Evolutionary conservation across 2,329 filamentous ascomycete genomes (phyloP), one percentile per base, ranked within the genome.

Genomic region (Claviceps sp.): DNA sequence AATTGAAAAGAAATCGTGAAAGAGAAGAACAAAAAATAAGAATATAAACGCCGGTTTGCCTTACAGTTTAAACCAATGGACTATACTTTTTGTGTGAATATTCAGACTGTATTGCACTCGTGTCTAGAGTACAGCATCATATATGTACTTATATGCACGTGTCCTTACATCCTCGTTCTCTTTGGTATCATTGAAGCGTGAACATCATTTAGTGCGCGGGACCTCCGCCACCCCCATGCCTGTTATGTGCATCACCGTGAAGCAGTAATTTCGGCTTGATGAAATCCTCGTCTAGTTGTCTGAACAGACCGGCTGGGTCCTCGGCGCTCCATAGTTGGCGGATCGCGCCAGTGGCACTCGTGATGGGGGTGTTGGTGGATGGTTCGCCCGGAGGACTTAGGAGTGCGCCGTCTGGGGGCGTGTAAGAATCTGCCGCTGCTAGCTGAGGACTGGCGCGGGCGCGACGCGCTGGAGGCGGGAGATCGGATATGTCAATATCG

Each of bases 271-370:
- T 87, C 18, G 91, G 91, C 73, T 97, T 97, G 68, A 97, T 90
- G 66, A 89, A 96, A 55, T 90, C 88, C 67, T 98, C 93, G 65
- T 98, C 93, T 55, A 98, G 72, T 69, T 95, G 90, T 59, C 83
- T 84, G 67, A 98, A 95, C 70, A 94, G 81, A 46, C 86, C 88
- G 9, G 87, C 86, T 45, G 94, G 89, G 65, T 98, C 93, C 49
- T 95, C 88, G 1, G 85, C 79, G 16, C 85, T 86, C 59, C 95
- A 82, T 8, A 98, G 73, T 63, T 91, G 86, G 52, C 83, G 82
- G 54, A 96, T 81, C 0, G 89, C 86, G 34, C 82, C 85, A 20
- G 82, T 78, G 11, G 87, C 87, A 30, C 81, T 86, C n/a, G 88
- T 71, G 43, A 76, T 70, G 47, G 71, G 59, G 49, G 66, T 50